Evolutionary conservation across 257 asterid species (phyloP), one percentile per base, ranked within the genome.

Genomic region (Paraleonurus japonicus): DNA sequence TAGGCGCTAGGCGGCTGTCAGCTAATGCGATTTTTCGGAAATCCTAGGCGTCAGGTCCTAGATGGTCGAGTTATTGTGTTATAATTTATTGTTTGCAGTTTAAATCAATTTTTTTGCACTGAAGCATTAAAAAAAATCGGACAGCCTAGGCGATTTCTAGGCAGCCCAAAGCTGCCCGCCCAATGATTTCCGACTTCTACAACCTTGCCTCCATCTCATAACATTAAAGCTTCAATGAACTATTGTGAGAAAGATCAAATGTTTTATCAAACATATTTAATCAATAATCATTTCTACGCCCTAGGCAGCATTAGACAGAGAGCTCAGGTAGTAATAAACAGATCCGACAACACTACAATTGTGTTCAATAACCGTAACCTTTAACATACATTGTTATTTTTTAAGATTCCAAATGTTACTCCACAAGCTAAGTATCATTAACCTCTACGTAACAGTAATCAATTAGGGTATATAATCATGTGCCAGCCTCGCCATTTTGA

Each of bases 161-260:
- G n/a, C n/a, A n/a, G n/a, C n/a, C n/a, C n/a, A n/a, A n/a, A n/a
- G n/a, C n/a, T n/a, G n/a, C n/a, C n/a, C n/a, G n/a, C n/a, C n/a
- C n/a, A n/a, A n/a, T n/a, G n/a, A n/a, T n/a, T n/a, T n/a, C n/a
- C n/a, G n/a, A n/a, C n/a, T n/a, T n/a, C n/a, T n/a, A n/a, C n/a
- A n/a, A n/a, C n/a, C n/a, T n/a, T n/a, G n/a, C 27, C 39, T 69
- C 39, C 74, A 53, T 53, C 55, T 69, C 54, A 69, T 17, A 51
- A 68, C 3, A 51, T 23, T 12, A 50, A 51, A 9, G 37, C 73
- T 32, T 12, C 63, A 19, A 17, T 11, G 13, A 30, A 53, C 32
- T 54, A 51, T 68, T 27, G 33, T 53, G 50, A 33, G 51, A 33
- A 35, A 33, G 27, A 26, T 19, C 16, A 54, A 69, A 13, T 17